Percentiles rank a stretch among this genome's conserved stretches.
These are phyloP conservation scores for Tephrocybe rancida DNA, from an alignment of 768 basidiomycete genomes.

Conservation along the genomic window DNA sequence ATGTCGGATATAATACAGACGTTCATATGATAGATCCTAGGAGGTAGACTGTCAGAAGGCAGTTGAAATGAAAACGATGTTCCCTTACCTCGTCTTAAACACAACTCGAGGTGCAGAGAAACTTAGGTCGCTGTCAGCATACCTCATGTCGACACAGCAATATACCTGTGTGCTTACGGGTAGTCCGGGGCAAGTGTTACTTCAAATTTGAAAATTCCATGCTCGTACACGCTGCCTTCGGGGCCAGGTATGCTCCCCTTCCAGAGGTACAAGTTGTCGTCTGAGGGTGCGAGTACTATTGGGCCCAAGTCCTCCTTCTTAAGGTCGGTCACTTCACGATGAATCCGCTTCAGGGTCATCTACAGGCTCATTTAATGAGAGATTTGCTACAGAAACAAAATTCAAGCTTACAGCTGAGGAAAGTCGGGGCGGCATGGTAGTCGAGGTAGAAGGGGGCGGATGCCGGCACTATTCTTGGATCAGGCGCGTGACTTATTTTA, in stretches of 20 bases:
- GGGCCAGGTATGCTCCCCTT: conserved; percentile 80
- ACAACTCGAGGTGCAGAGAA: conserved; percentile 81
- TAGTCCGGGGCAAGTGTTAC: conserved; percentile 73
- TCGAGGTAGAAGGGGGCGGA: not conserved
- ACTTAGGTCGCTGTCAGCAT: conserved; percentile 34
- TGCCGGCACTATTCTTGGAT: not conserved
- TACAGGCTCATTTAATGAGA: conserved; percentile 12
- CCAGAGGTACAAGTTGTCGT: conserved; percentile 73
- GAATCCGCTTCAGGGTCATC: conserved; percentile 80
- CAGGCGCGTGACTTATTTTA: not conserved
- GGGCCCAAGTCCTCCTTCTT: conserved; percentile 81
- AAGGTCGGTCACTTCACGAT: conserved; percentile 78
- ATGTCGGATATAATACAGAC: conserved; percentile 29
- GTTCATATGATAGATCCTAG: conserved; percentile 89
- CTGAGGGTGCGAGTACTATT: conserved; percentile 68
- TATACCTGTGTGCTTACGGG: conserved; percentile 55
- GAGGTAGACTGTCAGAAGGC: not conserved
- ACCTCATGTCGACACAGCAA: conserved; percentile 1
- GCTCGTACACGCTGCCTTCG: conserved; percentile 81
- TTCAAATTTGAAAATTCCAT: conserved; percentile 72
- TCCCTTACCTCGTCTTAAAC: conserved; percentile 68
- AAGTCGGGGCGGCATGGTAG: conserved; percentile 27
- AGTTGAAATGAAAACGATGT: not conserved
- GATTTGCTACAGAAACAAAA: not conserved
- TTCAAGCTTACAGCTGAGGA: conserved; percentile 24